Percentiles rank a stretch among this genome's conserved stretches.
Conservation (phyloP, 257 asterid species). For the Thymus mandschuricus region DNA sequence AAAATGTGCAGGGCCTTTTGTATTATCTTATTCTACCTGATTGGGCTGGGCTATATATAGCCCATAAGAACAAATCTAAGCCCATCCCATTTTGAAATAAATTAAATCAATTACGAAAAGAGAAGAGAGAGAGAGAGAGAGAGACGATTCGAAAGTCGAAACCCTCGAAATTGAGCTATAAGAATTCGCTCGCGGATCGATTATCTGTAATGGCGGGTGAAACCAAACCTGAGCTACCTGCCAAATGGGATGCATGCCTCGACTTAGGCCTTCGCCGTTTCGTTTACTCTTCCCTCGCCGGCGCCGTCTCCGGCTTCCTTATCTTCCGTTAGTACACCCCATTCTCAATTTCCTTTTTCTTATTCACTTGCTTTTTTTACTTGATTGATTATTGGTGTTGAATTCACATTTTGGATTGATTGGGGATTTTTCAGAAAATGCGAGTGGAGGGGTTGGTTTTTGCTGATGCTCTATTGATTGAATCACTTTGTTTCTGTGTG, state of each 20-base stretch:
- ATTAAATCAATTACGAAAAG: background rate
- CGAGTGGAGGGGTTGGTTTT: slow-evolving; percentile 11
- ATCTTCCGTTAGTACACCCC: slow-evolving; percentile 60
- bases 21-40: background rate
- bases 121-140: background rate
- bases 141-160: background rate
- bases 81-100: background rate
- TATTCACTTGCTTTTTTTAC: too few species aligned
- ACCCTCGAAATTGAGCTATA: slow-evolving; percentile 17
- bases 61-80: background rate
- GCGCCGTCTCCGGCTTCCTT: slow-evolving; percentile 66
- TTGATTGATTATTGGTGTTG: background rate
- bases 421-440: background rate
- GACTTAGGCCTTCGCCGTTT: slow-evolving; percentile 71
- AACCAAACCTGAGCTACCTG: slow-evolving; percentile 43
- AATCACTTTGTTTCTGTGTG: background rate
- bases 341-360: background rate
- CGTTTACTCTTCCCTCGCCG: slow-evolving; percentile 63
- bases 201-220: slow-evolving; percentile 50
- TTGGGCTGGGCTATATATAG: background rate
- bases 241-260: slow-evolving; percentile 76
- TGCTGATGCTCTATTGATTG: slow-evolving; percentile 17
- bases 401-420: background rate
- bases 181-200: background rate
- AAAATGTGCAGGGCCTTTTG: too few species aligned